Evolutionary conservation across 225 moss, liverwort and hornwort species (phyloP), one percentile per base, ranked within the genome.

Genomic region (Pseudisothecium myosuroides): DNA sequence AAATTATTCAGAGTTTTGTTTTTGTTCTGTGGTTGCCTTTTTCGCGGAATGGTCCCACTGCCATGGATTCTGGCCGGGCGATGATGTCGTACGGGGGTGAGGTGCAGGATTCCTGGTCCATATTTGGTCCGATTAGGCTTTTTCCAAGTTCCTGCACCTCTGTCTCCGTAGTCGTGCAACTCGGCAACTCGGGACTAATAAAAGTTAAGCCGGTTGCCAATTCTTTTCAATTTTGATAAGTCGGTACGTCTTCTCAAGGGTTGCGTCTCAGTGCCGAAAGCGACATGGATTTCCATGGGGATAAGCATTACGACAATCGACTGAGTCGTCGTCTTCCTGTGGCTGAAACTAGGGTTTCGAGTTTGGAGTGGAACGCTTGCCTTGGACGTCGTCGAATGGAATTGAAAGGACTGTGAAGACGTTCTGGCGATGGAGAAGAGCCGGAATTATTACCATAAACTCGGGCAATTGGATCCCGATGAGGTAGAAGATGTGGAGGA

Each of bases 401-500:
- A 63, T 75, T 68, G 88, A 60, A 64, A 43, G 84, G 39, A 55
- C 54, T 41, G 31, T 86, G 69, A 86, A 34, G 55, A 52, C 47
- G 58, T 77, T 37, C 37, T 22, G 52, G 80, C 41, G 89, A 91
- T 90, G 92, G 86, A 86, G 88, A 86, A 68, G 87, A 84, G 79
- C 49, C 45, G 91, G 15, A n/a, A 54, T 29, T 47, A 31, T 54
- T 75, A 86, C 58, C 58, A 85, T 7, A 67, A 87, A 65, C 21
- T 87, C 49, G 56, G 83, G 73, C 76, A 82, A 66, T 71, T 72
- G 85, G 90, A 92, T 76, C 72, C 87, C 41, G 85, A 87, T 5
- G 92, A 90, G 39, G 68, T 56, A 21, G 86, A 62, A 26, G 92
- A 91, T 23, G 66, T 71, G 43, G 93, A 93, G 89, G 91, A 93